These are phyloP conservation scores for Aspergillus novoparasiticus DNA, from an alignment of 2,329 filamentous ascomycete species.

Conservation along the genomic window DNA sequence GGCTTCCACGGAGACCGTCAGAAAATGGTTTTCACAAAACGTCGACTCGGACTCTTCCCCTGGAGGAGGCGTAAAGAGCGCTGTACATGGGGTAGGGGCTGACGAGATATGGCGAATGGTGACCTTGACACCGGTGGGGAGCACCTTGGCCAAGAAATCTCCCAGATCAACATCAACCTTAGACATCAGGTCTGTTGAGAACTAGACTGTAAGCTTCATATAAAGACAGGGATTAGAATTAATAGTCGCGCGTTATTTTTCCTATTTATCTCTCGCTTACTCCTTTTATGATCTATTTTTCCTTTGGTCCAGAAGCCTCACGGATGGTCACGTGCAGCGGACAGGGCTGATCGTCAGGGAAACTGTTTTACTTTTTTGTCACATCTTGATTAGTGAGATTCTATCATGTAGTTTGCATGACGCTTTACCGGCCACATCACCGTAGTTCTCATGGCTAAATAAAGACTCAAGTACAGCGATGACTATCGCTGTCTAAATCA, in stretches of 20 bases:
- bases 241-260: conserved; percentile 1
- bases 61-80: conserved; percentile 79
- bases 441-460: not conserved
- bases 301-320: conserved; percentile 12
- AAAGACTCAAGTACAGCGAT: not conserved
- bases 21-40: conserved; percentile 82
- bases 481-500: not conserved
- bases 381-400: not conserved
- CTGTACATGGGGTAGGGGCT: conserved; percentile 70
- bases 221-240: conserved; percentile 1
- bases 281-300: conserved; percentile 6
- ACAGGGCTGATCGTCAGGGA: conserved; percentile 1
- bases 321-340: conserved; percentile 17
- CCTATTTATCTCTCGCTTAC: not conserved
- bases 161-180: conserved; percentile 40
- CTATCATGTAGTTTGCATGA: too few relatives aligned
- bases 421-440: not conserved
- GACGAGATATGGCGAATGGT: conserved; percentile 86
- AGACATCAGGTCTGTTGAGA: conserved; percentile 20
- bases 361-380: not conserved
- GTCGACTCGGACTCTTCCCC: conserved; percentile 73
- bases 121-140: conserved; percentile 61
- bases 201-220: conserved; percentile 2
- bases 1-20: conserved; percentile 57
- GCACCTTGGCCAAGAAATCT: conserved; percentile 53